Evolutionary conservation across 1,284 basidiomycete species (phyloP), one percentile per base, ranked within the genome.

Genomic region (Melampsora larici-populina): DNA sequence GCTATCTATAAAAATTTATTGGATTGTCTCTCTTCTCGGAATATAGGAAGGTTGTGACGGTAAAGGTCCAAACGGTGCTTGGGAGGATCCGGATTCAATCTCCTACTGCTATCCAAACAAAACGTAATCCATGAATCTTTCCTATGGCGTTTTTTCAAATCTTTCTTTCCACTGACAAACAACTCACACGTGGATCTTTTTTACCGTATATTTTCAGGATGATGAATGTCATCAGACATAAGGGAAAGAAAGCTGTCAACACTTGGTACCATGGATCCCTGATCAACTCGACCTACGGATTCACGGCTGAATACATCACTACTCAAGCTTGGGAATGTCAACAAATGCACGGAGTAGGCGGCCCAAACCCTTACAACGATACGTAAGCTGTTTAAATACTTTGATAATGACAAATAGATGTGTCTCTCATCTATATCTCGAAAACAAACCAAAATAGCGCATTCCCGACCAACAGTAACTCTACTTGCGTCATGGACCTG

Each of bases 171-270:
- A 36, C 24, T 1, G 8, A 43, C 24, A 11, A 11, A 33, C 40
- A 51, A 49, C 48, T 33, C 3, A 60, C 13, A 71, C 29, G n/a
- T 24, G n/a, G n/a, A 26, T 36, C 18, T 48, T 26, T 65, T 36
- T 48, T 74, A 1, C 46, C 31, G 17, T 40, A 21, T 31, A 1
- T 18, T n/a, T 18, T 40, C 51, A 76, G 65, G 40, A 68, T 68
- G 64, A 51, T 76, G 64, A 76, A 68, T 60, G 73, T 76, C 9
- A 68, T 76, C 36, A 62, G 72, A 55, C 60, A 76, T n/a, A 76
- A 76, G 55, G 26, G 67, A 31, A 49, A 43, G 5, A 49, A 68
- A 18, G 2, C 65, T 29, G 26, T 60, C 15, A 68, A 67, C 40
- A 69, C 64, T 18, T 76, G 73, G 73, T 76, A 76, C 33, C 73